Evolutionary conservation across 2,329 filamentous ascomycete species (phyloP).

Genomic region (Emergomyces orientalis): DNA sequence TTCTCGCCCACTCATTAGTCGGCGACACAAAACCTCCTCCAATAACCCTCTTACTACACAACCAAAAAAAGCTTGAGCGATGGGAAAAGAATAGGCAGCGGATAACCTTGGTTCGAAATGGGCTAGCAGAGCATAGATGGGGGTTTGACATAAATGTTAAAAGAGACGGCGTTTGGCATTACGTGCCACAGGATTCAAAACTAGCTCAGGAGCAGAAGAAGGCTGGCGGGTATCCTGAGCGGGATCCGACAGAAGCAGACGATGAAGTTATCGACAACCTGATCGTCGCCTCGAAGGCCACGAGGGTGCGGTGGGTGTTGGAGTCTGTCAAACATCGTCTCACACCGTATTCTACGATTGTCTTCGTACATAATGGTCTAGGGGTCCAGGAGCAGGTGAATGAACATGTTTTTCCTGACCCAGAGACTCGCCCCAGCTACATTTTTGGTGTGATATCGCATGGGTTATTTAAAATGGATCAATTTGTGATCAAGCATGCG

Average conservation of each 20-base stretch:
- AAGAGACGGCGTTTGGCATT: slow-evolving; percentile 26
- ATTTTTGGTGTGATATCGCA: slow-evolving; percentile 60
- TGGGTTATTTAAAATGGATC: slow-evolving; percentile 41
- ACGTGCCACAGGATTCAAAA: slow-evolving; percentile 2
- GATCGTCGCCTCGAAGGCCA: slow-evolving; percentile 68
- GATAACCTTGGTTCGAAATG: slow-evolving; percentile 31
- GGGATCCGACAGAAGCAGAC: slow-evolving; percentile 18
- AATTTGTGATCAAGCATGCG: slow-evolving; percentile 48
- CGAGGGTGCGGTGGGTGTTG: slow-evolving; percentile 57
- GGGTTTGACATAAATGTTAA: slow-evolving; percentile 38
- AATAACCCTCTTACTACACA: slow-evolving; percentile 71
- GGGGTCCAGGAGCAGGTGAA: slow-evolving; percentile 75
- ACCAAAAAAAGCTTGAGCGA: slow-evolving; percentile 29
- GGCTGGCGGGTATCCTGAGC: neutral
- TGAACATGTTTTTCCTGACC: slow-evolving; percentile 58
- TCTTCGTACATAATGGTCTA: slow-evolving; percentile 72
- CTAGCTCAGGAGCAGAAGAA: slow-evolving; percentile 12
- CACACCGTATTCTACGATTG: slow-evolving; percentile 59
- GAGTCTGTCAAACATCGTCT: slow-evolving; percentile 57
- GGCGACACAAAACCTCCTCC: slow-evolving; percentile 55
- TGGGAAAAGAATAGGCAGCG: slow-evolving; percentile 26
- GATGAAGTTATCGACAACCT: slow-evolving; percentile 58
- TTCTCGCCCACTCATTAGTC: slow-evolving; percentile 65
- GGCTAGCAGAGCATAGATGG: slow-evolving; percentile 34
- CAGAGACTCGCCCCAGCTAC: slow-evolving; percentile 59